phyloP scores from a whole-genome alignment of 805 yeast species.

The Suhomyces sp. region DNA sequence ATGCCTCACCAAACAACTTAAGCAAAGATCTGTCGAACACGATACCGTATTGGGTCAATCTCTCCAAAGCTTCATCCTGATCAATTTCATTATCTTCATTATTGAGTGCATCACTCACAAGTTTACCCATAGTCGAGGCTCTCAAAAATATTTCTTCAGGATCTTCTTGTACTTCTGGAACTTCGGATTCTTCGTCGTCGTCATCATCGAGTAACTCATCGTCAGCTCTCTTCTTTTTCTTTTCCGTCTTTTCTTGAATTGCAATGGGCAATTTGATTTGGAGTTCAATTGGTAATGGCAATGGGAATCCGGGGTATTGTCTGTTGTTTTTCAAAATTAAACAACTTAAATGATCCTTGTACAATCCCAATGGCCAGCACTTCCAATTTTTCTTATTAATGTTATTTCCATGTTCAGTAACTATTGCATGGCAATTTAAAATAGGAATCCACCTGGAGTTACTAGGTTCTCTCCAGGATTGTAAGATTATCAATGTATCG shows the following conservation, averaged over 20 bases:
- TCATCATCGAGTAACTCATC: slow-evolving; percentile 28
- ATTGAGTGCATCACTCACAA: slow-evolving; percentile 53
- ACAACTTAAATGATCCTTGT: slow-evolving; percentile 68
- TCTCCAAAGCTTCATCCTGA: slow-evolving; percentile 46
- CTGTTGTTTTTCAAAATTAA: slow-evolving; percentile 65
- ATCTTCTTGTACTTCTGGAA: slow-evolving; percentile 24
- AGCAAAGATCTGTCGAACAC: slow-evolving; percentile 76
- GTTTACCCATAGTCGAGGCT: slow-evolving; percentile 58
- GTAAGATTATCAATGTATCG: slow-evolving; percentile 66
- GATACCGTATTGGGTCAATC: slow-evolving; percentile 51
- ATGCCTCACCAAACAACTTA: slow-evolving; percentile 70
- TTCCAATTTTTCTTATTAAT: slow-evolving; percentile 50
- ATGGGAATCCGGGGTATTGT: slow-evolving; percentile 76
- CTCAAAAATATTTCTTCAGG: slow-evolving; percentile 68
- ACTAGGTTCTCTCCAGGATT: slow-evolving; percentile 72
- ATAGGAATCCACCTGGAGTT: slow-evolving; percentile 90
- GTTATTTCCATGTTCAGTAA: slow-evolving; percentile 51
- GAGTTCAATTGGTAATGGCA: slow-evolving; percentile 80
- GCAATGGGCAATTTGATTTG: slow-evolving; percentile 66
- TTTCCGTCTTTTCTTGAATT: slow-evolving; percentile 18
- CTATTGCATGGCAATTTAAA: slow-evolving; percentile 52
- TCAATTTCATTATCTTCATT: slow-evolving; percentile 29
- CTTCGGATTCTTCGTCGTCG: slow-evolving; percentile 25
- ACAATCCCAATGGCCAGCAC: slow-evolving; percentile 87
- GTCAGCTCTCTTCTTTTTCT: slow-evolving; percentile 21